phyloP scores from a whole-genome alignment of 345 rosid genomes.

The Eucalyptus pauciflora region DNA sequence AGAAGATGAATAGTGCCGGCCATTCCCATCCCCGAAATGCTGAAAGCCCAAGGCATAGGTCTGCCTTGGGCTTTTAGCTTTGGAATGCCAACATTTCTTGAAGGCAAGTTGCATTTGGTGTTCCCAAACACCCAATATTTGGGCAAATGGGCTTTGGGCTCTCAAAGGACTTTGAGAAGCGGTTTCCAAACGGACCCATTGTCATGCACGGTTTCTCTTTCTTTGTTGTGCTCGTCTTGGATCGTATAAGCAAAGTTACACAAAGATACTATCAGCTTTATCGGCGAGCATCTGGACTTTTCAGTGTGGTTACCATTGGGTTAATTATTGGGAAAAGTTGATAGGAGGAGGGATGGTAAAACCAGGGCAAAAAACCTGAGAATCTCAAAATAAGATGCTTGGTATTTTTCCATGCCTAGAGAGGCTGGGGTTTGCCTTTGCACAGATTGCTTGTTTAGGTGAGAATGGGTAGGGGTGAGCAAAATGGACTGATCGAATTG shows the following conservation, averaged over 20 bases:
- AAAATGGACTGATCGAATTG: not conserved
- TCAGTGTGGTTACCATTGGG: not conserved
- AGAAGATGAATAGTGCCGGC: too few relatives aligned
- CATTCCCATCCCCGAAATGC: too few relatives aligned
- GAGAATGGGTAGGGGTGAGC: not conserved
- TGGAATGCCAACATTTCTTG: too few relatives aligned
- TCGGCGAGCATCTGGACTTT: not conserved
- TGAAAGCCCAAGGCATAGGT: too few relatives aligned
- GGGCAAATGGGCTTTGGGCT: too few relatives aligned
- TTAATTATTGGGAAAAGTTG: not conserved
- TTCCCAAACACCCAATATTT: too few relatives aligned
- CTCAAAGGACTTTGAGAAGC: too few relatives aligned
- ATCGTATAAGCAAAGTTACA: not conserved
- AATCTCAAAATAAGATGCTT: not conserved
- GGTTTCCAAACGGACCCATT: too few relatives aligned
- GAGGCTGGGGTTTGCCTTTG: not conserved
- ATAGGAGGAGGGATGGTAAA: not conserved
- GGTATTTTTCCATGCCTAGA: too few relatives aligned
- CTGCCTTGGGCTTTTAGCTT: too few relatives aligned
- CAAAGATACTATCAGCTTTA: not conserved
- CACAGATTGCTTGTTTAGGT: not conserved
- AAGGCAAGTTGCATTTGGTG: too few relatives aligned
- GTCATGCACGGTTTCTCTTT: not conserved
- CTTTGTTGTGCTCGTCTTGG: not conserved
- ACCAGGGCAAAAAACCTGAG: not conserved